These are phyloP conservation scores for Beta vulgaris DNA, from an alignment of 148 eudicot genomes.

Conservation along the genomic window DNA sequence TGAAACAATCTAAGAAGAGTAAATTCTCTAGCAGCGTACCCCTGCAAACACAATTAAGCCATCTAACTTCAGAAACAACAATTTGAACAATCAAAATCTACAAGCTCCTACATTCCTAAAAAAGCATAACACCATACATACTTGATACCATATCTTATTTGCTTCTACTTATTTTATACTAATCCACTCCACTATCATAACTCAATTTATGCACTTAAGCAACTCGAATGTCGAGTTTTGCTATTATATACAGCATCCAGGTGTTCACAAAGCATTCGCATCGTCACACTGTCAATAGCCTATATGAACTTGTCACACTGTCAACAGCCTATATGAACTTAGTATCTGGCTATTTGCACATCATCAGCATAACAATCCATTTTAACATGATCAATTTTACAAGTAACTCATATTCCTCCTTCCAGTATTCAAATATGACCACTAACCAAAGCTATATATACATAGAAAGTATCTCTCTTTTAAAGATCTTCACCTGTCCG, in stretches of 20 bases:
- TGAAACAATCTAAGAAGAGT: too few species aligned
- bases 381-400: background rate
- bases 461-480: too few species aligned
- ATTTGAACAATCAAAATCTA: background rate
- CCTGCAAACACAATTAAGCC: conserved; percentile 43
- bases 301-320: too few species aligned
- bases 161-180: background rate
- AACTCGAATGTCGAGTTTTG: too few species aligned
- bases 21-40: conserved; percentile 93
- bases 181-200: background rate
- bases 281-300: too few species aligned
- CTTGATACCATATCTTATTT: background rate
- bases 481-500: too few species aligned
- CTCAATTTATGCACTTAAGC: too few species aligned
- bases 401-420: background rate
- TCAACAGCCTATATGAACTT: too few species aligned
- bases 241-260: too few species aligned
- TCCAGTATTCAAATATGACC: background rate
- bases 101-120: background rate
- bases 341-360: background rate
- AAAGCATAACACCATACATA: background rate
- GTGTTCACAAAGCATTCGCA: too few species aligned
- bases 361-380: background rate
- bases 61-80: conserved; percentile 2
- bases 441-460: too few species aligned